Evolutionary conservation across 2,329 filamentous ascomycete species (phyloP).

Genomic region (Trichoderma afroharzianum): DNA sequence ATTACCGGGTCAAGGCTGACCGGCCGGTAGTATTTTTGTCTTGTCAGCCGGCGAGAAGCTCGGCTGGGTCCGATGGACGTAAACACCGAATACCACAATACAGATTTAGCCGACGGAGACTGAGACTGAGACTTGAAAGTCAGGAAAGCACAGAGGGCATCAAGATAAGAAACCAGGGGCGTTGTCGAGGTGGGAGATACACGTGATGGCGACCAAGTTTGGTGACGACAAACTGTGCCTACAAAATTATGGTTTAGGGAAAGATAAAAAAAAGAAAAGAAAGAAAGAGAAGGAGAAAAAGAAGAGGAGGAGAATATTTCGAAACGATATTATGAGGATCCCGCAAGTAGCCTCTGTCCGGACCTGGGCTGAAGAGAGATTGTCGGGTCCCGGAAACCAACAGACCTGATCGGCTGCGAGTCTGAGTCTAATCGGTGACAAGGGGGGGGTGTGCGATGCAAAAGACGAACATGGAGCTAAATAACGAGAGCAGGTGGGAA

Average conservation of each 20-base stretch:
- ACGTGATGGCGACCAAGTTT: constrained; percentile 1
- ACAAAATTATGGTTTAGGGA: neutral
- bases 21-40: neutral
- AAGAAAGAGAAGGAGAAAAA: neutral
- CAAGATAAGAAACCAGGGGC: neutral
- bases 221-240: neutral
- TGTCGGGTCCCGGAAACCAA: constrained; percentile 14
- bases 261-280: neutral
- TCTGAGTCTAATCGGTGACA: constrained; percentile 17
- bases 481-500: constrained; percentile 7
- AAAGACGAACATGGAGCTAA: constrained; percentile 3
- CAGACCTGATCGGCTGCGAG: constrained; percentile 15
- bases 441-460: constrained; percentile 11
- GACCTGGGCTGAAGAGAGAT: constrained; percentile 15
- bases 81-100: constrained; percentile 3
- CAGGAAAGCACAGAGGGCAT: neutral
- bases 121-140: neutral
- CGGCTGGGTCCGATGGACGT: neutral
- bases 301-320: neutral
- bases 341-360: neutral
- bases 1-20: neutral
- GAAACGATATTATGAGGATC: neutral
- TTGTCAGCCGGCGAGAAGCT: neutral
- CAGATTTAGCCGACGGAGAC: neutral
- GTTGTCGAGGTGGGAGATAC: neutral